These are phyloP conservation scores for Aphanomyces cochlioides DNA, from an alignment of 352 stramenopile species.

Conservation along the genomic window DNA sequence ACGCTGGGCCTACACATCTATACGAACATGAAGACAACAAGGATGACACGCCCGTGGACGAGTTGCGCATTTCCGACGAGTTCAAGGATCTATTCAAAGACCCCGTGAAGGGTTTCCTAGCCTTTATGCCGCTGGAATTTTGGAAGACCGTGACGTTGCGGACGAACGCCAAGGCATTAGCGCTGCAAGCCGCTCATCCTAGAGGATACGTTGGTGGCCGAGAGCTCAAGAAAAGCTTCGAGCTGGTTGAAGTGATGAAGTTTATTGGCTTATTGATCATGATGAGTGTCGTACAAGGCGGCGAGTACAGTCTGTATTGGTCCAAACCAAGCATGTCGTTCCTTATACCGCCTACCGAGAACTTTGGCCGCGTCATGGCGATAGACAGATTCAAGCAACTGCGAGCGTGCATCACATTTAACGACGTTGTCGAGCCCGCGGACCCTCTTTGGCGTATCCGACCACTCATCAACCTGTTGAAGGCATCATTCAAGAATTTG, in stretches of 20 bases:
- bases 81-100: slow-evolving; percentile 16
- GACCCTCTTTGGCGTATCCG: background rate
- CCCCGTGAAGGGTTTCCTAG: slow-evolving; percentile 14
- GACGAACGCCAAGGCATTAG: slow-evolving; percentile 6
- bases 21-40: background rate
- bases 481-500: slow-evolving; percentile 5
- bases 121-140: slow-evolving; percentile 7
- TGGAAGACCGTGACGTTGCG: slow-evolving; percentile 7
- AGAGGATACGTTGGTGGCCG: background rate
- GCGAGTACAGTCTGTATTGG: slow-evolving; percentile 16
- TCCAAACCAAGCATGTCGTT: slow-evolving; percentile 9
- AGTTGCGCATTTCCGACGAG: slow-evolving; percentile 8
- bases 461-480: background rate
- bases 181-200: background rate
- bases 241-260: slow-evolving; percentile 8
- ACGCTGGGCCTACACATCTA: background rate
- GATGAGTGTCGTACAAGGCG: slow-evolving; percentile 7
- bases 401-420: slow-evolving; percentile 13
- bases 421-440: background rate
- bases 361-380: slow-evolving; percentile 10
- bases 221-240: background rate
- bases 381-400: slow-evolving; percentile 21
- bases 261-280: slow-evolving; percentile 2
- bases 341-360: background rate
- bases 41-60: background rate